Evolutionary conservation across 1,284 basidiomycete genomes (phyloP).

Genomic region (Neolentinus lepideus): DNA sequence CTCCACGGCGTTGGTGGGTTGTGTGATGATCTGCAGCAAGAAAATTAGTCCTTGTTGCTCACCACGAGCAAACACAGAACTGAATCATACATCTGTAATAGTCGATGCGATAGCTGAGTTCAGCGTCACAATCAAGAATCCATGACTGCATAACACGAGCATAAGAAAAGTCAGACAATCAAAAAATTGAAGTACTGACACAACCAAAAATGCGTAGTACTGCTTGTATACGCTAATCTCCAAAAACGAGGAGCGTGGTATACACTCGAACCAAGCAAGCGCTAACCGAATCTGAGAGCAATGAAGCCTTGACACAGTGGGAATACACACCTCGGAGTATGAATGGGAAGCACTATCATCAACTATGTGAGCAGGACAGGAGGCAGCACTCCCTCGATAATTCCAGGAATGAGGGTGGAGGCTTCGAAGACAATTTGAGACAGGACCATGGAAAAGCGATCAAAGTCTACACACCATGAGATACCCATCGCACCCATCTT

Average conservation of each 20-base stretch:
- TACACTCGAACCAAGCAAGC: conserved; percentile 65
- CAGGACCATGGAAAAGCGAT: neutral
- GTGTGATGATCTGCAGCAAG: conserved; percentile 30
- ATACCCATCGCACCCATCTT: conserved; percentile 62
- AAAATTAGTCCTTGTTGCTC: too few relatives aligned
- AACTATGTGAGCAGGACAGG: conserved; percentile 62
- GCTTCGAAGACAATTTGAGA: neutral
- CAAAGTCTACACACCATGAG: conserved; percentile 20
- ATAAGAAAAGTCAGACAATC: neutral
- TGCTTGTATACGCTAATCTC: conserved; percentile 72
- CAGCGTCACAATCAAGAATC: conserved; percentile 67
- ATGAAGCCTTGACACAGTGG: neutral
- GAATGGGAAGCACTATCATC: conserved; percentile 65
- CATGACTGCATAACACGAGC: conserved; percentile 26
- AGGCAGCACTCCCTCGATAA: conserved; percentile 67
- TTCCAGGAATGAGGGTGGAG: conserved; percentile 48
- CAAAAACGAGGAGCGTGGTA: conserved; percentile 64
- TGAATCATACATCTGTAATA: conserved; percentile 23
- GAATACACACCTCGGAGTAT: conserved; percentile 49
- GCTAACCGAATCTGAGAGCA: conserved; percentile 24
- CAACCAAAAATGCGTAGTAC: conserved; percentile 70
- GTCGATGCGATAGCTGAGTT: conserved; percentile 53
- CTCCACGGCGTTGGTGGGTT: conserved; percentile 44
- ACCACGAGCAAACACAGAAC: too few relatives aligned
- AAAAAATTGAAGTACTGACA: conserved; percentile 33